Evolutionary conservation across 129 eudicot species (phyloP).

Genomic region (Tagetes erecta): DNA sequence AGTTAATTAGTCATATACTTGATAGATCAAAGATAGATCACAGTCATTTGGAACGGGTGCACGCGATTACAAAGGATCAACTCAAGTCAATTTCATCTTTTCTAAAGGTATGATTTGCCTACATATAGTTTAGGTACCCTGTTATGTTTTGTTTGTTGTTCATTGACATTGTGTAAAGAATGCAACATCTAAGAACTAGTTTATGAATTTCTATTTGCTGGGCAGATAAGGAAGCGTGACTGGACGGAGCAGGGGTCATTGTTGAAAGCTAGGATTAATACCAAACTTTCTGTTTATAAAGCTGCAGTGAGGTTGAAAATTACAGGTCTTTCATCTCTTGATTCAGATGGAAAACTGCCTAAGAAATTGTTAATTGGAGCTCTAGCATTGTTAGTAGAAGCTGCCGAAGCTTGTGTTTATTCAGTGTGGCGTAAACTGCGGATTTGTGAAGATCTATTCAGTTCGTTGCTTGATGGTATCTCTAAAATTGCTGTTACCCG

Average conservation of each 20-base stretch:
- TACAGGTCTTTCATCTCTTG: conserved; percentile 57
- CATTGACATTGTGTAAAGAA: conserved; percentile 13
- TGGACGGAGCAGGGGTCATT: conserved; percentile 83
- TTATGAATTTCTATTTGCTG: conserved; percentile 35
- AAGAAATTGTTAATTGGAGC: conserved; percentile 76
- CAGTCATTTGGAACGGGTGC: conserved; percentile 70
- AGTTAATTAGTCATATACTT: conserved; percentile 58
- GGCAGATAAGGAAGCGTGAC: conserved; percentile 90
- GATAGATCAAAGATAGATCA: conserved; percentile 55
- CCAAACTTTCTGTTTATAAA: conserved; percentile 76
- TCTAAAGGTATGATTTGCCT: conserved; percentile 57
- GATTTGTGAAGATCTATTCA: conserved; percentile 89
- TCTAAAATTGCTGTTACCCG: conserved; percentile 79
- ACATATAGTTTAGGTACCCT: conserved; percentile 4
- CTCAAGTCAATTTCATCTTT: conserved; percentile 68
- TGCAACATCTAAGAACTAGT: conserved; percentile 3
- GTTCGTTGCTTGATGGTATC: conserved; percentile 79
- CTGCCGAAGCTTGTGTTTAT: conserved; percentile 82
- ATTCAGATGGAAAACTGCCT: conserved; percentile 75
- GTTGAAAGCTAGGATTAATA: conserved; percentile 68
- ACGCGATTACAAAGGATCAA: conserved; percentile 64
- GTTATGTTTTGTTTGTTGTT: conserved; percentile 15
- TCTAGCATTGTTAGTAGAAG: conserved; percentile 77
- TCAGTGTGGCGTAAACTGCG: conserved; percentile 92
- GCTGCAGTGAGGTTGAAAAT: conserved; percentile 66